Evolutionary conservation across 306 rosid species (phyloP).

Genomic region (Malus fusca): DNA sequence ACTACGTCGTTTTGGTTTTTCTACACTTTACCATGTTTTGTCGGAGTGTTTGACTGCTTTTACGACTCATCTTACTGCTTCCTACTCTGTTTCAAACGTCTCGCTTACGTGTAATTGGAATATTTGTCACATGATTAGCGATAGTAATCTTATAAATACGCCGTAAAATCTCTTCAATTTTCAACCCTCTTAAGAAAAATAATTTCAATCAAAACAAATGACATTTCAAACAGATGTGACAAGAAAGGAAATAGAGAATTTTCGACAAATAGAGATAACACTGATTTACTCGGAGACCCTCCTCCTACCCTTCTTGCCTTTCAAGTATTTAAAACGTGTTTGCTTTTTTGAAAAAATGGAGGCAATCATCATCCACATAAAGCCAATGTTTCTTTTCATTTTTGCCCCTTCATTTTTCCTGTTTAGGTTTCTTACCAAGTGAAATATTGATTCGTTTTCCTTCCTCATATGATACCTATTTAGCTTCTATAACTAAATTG

Average conservation of each 20-base stretch:
- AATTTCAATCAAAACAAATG: too few relatives aligned
- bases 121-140: background rate
- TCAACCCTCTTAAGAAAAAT: too few relatives aligned
- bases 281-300: too few relatives aligned
- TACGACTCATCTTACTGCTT: background rate
- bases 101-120: background rate
- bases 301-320: background rate
- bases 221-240: too few relatives aligned
- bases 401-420: background rate
- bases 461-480: too few relatives aligned
- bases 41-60: background rate
- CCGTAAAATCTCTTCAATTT: too few relatives aligned
- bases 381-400: background rate
- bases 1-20: conserved; percentile 21
- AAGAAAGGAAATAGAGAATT: too few relatives aligned
- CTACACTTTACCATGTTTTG: background rate
- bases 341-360: background rate
- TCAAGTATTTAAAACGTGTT: background rate
- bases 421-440: background rate
- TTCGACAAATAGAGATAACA: too few relatives aligned
- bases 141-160: too few relatives aligned
- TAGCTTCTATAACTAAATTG: background rate
- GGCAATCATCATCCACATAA: background rate
- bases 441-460: background rate
- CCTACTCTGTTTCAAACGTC: background rate